Base-by-base conservation (phyloP, 495 filamentous ascomycete species). In the Podospora pseudopauciseta region DNA sequence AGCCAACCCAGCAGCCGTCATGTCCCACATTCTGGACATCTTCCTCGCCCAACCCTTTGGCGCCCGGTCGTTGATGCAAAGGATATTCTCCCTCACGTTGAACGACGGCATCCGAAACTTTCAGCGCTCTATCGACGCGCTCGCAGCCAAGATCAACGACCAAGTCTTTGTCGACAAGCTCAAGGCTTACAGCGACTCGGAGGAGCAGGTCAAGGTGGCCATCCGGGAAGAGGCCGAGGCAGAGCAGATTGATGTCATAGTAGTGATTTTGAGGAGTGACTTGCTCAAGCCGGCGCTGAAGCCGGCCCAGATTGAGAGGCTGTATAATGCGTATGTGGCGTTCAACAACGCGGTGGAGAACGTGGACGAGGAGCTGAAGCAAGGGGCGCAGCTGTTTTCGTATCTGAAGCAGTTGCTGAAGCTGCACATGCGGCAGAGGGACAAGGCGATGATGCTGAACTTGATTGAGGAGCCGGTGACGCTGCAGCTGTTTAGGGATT, bases 31-130 rank as follows among this genome's bases (percentile, higher is more conserved):
- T 56, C 83, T 99, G 23, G 96, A 99, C 76, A 84, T 99, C 28
- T 99, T 99, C 80, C 83, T 97, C 32, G 96, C 96, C 18, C 94
- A 97, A 68, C 95, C 95, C 0, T 95, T 98, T 70, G 93, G 93
- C 7, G 86, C 94, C 11, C 88, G 91, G 55, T 97, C 93, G 15
- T 81, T 99, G 13, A 86, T 98, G 80, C 94, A 98, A 78, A 86
- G 94, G 2, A 96, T 97, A 61, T 94, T 98, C 73, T 90, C 91
- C 1, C 85, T 97, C 80, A 95, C 94, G 0, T 82, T 99, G 34
- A 89, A 94, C 70, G 95, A 98, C 69, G 92, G 95, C 32, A 96
- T 99, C 70, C 85, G 83, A 64, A 86, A 83, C 54, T 90, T 96
- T 64, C 94, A 98, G 70, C 92, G 87, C 72, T 86, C 90, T 4